A percentile compares a stretch with the other conserved stretches of the same genome.
These are phyloP conservation scores for Fusarium sp. DNA, from an alignment of 2,329 filamentous ascomycete genomes.

Conservation along the genomic window DNA sequence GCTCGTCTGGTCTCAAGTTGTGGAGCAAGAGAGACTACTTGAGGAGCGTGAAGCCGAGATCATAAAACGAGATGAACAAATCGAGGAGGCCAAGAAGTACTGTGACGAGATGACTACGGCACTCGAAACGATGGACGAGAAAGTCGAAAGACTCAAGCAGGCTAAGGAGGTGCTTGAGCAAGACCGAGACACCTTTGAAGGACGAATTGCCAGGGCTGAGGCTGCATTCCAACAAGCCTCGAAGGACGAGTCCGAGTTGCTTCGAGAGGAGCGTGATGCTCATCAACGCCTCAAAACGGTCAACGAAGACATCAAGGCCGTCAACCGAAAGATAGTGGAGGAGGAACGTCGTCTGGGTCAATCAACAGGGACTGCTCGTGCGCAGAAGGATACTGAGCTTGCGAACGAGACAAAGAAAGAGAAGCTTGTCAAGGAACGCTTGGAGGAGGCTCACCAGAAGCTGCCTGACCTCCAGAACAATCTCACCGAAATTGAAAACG, in stretches of 20 bases:
- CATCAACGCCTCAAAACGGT: constrained; percentile 66
- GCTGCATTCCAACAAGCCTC: constrained; percentile 64
- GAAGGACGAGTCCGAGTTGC: constrained; percentile 63
- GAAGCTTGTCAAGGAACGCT: constrained; percentile 39
- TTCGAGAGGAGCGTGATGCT: constrained; percentile 74
- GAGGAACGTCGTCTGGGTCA: constrained; percentile 73
- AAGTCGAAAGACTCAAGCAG: constrained; percentile 52
- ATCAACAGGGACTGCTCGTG: constrained; percentile 75
- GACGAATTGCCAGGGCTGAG: constrained; percentile 58
- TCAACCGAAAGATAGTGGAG: constrained; percentile 60
- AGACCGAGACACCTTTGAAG: constrained; percentile 59
- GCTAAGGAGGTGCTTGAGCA: constrained; percentile 55
- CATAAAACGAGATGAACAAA: constrained; percentile 35
- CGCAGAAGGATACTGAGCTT: constrained; percentile 68
- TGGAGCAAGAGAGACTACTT: constrained; percentile 73
- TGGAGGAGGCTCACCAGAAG: constrained; percentile 43
- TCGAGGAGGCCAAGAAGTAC: constrained; percentile 42
- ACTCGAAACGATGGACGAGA: constrained; percentile 59
- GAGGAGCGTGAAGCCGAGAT: constrained; percentile 47
- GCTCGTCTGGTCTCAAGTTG: constrained; percentile 88
- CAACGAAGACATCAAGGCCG: constrained; percentile 57
- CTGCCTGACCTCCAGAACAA: constrained; percentile 48
- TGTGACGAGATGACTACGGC: constrained; percentile 59
- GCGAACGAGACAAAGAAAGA: constrained; percentile 43
- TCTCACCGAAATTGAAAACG: constrained; percentile 46